Conservation (phyloP, 441 rosid species). For the Brassica hybrid region DNA sequence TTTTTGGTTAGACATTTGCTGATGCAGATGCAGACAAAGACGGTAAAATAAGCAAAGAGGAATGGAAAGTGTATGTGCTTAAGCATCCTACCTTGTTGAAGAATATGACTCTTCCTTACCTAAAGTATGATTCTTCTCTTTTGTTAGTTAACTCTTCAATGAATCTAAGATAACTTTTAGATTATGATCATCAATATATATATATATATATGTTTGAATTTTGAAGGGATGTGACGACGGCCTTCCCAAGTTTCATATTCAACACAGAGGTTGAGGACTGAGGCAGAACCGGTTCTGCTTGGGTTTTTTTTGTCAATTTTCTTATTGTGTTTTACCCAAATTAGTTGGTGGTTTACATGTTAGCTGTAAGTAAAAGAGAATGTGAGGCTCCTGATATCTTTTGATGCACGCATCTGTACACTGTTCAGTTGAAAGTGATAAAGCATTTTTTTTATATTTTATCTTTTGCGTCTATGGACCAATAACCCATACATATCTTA, state of each 20-base stretch:
- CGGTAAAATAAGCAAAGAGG: constrained; percentile 70
- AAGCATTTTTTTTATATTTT: neutral
- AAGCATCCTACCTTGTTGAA: constrained; percentile 67
- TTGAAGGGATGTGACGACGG: constrained; percentile 69
- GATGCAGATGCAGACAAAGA: constrained; percentile 77
- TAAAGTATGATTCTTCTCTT: constrained; percentile 51
- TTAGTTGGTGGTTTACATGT: constrained; percentile 22
- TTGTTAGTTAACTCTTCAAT: neutral
- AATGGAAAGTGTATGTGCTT: constrained; percentile 71
- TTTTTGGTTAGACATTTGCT: constrained; percentile 68
- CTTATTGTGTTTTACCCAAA: constrained; percentile 6
- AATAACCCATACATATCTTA: neutral
- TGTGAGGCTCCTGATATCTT: constrained; percentile 2
- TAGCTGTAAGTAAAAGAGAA: constrained; percentile 28
- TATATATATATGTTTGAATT: neutral
- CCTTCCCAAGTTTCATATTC: constrained; percentile 68
- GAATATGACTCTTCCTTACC: constrained; percentile 86
- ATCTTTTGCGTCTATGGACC: constrained; percentile 9
- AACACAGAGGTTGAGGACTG: constrained; percentile 62
- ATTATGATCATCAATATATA: neutral
- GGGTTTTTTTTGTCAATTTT: neutral
- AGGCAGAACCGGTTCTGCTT: constrained; percentile 2
- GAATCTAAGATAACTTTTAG: neutral
- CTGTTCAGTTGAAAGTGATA: constrained; percentile 17
- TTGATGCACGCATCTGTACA: constrained; percentile 24